Conservation (phyloP, 306 rosid species). For the Prunus dulcis region DNA sequence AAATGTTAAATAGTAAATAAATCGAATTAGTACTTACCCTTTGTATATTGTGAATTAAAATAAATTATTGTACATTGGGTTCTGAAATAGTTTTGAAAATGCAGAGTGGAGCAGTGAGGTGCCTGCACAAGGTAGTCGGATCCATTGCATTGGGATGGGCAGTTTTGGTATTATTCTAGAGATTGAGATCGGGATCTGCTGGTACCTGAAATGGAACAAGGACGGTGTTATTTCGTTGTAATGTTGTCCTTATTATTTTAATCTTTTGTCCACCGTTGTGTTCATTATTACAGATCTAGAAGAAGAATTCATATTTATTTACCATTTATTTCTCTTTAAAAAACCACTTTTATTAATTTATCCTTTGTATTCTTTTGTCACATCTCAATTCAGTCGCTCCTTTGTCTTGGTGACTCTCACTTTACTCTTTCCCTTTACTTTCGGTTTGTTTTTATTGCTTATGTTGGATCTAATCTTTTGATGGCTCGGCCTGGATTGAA, state of each 20-base stretch:
- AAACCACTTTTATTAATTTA: background rate
- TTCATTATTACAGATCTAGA: slow-evolving; percentile 10
- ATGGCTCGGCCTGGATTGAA: no score
- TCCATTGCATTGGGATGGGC: slow-evolving; percentile 67
- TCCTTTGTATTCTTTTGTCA: slow-evolving; percentile 19
- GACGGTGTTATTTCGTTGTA: slow-evolving; percentile 1
- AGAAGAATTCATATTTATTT: slow-evolving; percentile 13
- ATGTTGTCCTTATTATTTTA: slow-evolving; percentile 32
- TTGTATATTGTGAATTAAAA: background rate
- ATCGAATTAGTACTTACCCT: background rate
- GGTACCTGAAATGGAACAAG: background rate
- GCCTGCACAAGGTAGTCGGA: slow-evolving; percentile 53
- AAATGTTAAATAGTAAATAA: no score
- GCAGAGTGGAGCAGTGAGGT: slow-evolving; percentile 76
- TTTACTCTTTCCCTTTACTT: background rate
- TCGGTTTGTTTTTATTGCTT: background rate
- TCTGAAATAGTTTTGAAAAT: slow-evolving; percentile 8
- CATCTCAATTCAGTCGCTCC: background rate
- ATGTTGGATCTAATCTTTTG: background rate
- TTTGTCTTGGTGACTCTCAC: background rate
- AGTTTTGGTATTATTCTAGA: slow-evolving; percentile 54
- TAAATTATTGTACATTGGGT: background rate
- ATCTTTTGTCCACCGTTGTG: slow-evolving; percentile 18
- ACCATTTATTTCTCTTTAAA: slow-evolving; percentile 17
- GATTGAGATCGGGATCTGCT: background rate